Evolutionary conservation across 2,329 filamentous ascomycete species (phyloP), one percentile per base, ranked within the genome.

Genomic region (Diaporthe aspalathi): DNA sequence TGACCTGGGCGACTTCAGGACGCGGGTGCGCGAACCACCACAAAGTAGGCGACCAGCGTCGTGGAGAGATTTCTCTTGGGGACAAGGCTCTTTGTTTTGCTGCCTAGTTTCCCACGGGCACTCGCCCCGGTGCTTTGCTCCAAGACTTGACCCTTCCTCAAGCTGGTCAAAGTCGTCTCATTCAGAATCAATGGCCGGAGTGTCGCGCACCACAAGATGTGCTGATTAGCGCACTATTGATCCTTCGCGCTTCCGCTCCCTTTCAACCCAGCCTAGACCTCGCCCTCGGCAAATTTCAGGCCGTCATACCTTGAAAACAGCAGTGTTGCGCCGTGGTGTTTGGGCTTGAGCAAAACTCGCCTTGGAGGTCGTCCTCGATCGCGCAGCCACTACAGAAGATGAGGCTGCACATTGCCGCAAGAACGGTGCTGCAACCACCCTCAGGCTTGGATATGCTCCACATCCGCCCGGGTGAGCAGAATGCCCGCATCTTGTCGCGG

Each of bases 361-460:
- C 17, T 60, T 45, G 32, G 45, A 38, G 22, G 11, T 60, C 22
- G 32, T n/a, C 2, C 17, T n/a, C 27, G 53, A 17, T 35, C 12
- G 11, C 29, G 7, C 8, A n/a, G 27, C 17, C 45, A 27, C 22
- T 60, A 32, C 32, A 52, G 43, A 22, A 45, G 53, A 35, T 17
- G 43, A 40, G 53, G 66, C 66, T 60, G 66, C 52, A 68, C 32
- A 32, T 38, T 38, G 32, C 47, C 40, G 29, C n/a, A 12, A 38
- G 5, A 29, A 17, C 22, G n/a, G 52, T n/a, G 5, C 32, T 20
- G 38, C 45, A 27, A 14, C 29, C 14, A 43, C 17, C 32, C 32
- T 50, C 32, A 14, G 29, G 16, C 38, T 40, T 24, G 4, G 45
- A 20, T 1, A n/a, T 29, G 14, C 2, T 29, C 29, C 17, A 9